Percentiles rank a stretch among this genome's conserved stretches.
These are phyloP conservation scores for Ilyonectria mors-panacis DNA, from an alignment of 2,329 filamentous ascomycete genomes.

Conservation along the genomic window DNA sequence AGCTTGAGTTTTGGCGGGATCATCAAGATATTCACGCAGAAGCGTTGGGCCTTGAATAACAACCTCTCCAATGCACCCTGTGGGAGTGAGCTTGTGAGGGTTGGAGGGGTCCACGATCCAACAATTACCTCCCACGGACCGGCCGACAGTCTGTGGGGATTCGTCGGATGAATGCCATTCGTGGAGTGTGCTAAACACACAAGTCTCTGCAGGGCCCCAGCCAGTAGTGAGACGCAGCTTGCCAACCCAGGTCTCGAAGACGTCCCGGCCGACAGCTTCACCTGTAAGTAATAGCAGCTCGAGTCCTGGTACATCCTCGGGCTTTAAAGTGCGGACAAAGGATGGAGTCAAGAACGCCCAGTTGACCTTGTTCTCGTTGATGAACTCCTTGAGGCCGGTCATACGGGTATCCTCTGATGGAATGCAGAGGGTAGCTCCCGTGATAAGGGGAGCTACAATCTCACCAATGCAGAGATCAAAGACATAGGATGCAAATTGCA, in stretches of 20 bases:
- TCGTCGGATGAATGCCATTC: conserved; percentile 10
- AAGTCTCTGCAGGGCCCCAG: conserved; percentile 41
- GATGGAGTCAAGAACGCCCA: conserved; percentile 17
- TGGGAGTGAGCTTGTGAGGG: conserved; percentile 38
- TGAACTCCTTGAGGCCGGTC: conserved; percentile 10
- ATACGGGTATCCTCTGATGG: conserved; percentile 22
- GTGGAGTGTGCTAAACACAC: background rate
- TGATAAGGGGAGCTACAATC: conserved; percentile 21
- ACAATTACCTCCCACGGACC: background rate
- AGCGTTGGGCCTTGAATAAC: conserved; percentile 48
- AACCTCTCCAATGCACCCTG: conserved; percentile 47
- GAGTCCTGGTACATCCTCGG: conserved; percentile 5
- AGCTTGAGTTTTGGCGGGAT: conserved; percentile 40
- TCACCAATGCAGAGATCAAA: conserved; percentile 25
- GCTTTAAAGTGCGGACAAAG: conserved; percentile 7
- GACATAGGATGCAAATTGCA: conserved; percentile 31
- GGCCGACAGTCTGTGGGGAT: conserved; percentile 5
- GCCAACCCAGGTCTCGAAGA: conserved; percentile 35
- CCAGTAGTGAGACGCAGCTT: conserved; percentile 29
- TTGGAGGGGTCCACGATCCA: conserved; percentile 47
- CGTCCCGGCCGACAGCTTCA: conserved; percentile 28
- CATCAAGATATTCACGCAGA: conserved; percentile 42
- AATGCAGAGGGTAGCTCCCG: conserved; percentile 30
- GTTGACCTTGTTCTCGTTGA: conserved; percentile 1
- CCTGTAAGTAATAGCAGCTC: conserved; percentile 29